Conservation (phyloP, 352 stramenopile species). For the Aphanomyces euteiches region DNA sequence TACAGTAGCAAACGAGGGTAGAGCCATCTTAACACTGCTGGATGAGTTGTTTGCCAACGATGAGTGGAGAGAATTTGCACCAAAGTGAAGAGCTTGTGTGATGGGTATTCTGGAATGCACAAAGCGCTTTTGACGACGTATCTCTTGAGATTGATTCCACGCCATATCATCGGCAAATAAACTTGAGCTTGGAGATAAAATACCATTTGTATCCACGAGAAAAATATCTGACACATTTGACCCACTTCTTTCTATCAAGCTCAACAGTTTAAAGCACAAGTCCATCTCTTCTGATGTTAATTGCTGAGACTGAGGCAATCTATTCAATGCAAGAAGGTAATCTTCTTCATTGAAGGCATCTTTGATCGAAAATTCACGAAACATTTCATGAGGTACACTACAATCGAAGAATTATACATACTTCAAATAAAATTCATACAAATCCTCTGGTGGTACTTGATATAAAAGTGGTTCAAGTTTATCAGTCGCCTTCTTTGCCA, state of each 20-base stretch:
- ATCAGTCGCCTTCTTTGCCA: slow-evolving; percentile 46
- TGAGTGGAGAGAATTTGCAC: slow-evolving; percentile 58
- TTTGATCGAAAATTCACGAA: slow-evolving; percentile 56
- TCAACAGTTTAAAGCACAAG: not conserved
- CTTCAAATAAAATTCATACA: slow-evolving; percentile 30
- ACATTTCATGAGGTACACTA: slow-evolving; percentile 47
- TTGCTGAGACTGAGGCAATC: slow-evolving; percentile 36
- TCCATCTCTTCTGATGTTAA: slow-evolving; percentile 28
- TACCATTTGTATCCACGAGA: not conserved
- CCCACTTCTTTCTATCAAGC: not conserved
- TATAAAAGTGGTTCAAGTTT: slow-evolving; percentile 61
- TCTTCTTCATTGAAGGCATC: slow-evolving; percentile 47
- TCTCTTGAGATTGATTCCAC: slow-evolving; percentile 60
- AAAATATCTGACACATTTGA: not conserved
- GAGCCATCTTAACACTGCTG: slow-evolving; percentile 46
- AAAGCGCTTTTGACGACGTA: slow-evolving; percentile 49
- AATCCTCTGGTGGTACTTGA: slow-evolving; percentile 47
- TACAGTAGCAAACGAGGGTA: slow-evolving; percentile 43
- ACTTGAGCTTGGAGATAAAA: slow-evolving; percentile 33
- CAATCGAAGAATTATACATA: not conserved
- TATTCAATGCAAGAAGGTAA: slow-evolving; percentile 52
- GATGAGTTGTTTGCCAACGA: slow-evolving; percentile 59
- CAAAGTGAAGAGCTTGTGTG: slow-evolving; percentile 47
- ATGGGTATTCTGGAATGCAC: slow-evolving; percentile 48
- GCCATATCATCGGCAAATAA: slow-evolving; percentile 74